Conservation (phyloP, 805 yeast species). For the Sugiyamaella mastotermitis region DNA sequence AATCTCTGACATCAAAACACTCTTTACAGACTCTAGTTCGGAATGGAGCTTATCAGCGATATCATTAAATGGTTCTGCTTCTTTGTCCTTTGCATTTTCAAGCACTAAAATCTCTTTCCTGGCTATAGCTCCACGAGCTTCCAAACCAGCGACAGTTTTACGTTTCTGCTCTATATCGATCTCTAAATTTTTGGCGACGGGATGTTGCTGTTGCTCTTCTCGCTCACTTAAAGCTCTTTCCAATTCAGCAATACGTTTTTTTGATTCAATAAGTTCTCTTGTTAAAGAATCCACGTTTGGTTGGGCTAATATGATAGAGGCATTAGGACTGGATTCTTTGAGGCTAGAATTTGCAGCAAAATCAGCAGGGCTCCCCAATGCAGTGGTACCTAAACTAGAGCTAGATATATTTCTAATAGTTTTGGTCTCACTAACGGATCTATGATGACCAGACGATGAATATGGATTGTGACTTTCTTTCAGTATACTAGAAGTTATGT, state of each 20-base stretch:
- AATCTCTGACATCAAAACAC: conserved; percentile 42
- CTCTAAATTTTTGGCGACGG: conserved; percentile 11
- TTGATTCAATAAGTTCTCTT: conserved; percentile 24
- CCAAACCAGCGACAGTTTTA: conserved; percentile 32
- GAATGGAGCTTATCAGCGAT: conserved; percentile 34
- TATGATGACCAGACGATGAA: too few relatives aligned
- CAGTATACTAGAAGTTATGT: too few relatives aligned
- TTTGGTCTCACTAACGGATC: background rate
- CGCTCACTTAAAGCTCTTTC: conserved; percentile 19
- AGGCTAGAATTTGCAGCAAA: background rate
- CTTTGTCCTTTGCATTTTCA: conserved; percentile 32
- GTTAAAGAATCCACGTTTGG: conserved; percentile 11
- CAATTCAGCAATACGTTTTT: conserved; percentile 24
- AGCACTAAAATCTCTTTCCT: conserved; percentile 36
- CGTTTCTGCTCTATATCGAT: conserved; percentile 24
- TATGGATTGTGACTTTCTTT: too few relatives aligned
- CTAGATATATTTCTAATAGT: too few relatives aligned
- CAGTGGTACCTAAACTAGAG: too few relatives aligned
- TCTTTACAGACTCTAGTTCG: conserved; percentile 43
- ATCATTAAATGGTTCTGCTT: conserved; percentile 12
- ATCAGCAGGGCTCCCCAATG: background rate
- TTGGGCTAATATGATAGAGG: background rate
- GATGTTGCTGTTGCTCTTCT: conserved; percentile 9
- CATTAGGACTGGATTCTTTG: background rate
- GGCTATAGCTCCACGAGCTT: conserved; percentile 27